Evolutionary conservation across 2,329 filamentous ascomycete species (phyloP).

Genomic region (Colletotrichum costaricense): DNA sequence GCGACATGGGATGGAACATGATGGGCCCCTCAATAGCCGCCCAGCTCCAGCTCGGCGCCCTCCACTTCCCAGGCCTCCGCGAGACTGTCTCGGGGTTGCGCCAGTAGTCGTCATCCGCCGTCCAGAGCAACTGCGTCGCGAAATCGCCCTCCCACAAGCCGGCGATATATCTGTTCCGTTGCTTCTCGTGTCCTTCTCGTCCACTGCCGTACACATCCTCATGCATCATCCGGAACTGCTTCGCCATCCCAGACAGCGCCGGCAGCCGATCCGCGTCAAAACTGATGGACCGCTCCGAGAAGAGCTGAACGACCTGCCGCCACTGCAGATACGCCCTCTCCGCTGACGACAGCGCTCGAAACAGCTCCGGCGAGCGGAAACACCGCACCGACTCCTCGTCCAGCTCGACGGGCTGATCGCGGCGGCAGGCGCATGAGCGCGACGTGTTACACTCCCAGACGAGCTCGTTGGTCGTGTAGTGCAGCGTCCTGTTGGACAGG

Average conservation of each 20-base stretch:
- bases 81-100: not conserved
- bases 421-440: not conserved
- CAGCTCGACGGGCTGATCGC: not conserved
- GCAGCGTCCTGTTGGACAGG: conserved; percentile 36
- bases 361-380: not conserved
- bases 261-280: not conserved
- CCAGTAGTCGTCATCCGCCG: not conserved
- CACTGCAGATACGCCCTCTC: not conserved
- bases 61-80: not conserved
- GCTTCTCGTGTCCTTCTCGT: too few relatives aligned
- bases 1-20: not conserved
- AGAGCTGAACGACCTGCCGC: not conserved
- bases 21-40: not conserved
- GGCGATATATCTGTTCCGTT: not conserved
- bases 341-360: not conserved
- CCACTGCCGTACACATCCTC: not conserved
- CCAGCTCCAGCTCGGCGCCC: not conserved
- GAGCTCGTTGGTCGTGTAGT: conserved; percentile 34
- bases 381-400: not conserved
- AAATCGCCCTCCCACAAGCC: not conserved
- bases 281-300: not conserved
- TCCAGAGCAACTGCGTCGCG: not conserved
- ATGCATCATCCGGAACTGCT: not conserved
- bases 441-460: conserved; percentile 34
- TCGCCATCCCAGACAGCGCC: not conserved